Evolutionary conservation across 2,329 filamentous ascomycete species (phyloP).

Genomic region (Alternaria brassicae): DNA sequence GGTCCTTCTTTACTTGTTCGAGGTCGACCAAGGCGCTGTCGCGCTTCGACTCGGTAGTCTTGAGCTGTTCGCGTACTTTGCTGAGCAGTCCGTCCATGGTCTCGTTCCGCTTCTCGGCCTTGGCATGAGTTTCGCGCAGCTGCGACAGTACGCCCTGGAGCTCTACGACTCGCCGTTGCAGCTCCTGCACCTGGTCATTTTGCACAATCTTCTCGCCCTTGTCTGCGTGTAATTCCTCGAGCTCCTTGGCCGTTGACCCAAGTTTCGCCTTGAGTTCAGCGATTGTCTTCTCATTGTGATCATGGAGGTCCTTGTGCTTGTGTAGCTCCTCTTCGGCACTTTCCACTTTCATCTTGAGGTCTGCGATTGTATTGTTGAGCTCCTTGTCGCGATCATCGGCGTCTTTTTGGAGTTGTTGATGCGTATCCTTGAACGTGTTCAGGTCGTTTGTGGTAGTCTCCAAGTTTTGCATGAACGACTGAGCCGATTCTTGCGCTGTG

Average conservation of each 20-base stretch:
- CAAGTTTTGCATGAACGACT: slow-evolving; percentile 61
- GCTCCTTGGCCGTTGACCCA: slow-evolving; percentile 52
- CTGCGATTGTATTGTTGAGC: slow-evolving; percentile 36
- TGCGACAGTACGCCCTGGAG: slow-evolving; percentile 43
- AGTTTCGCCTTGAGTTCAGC: slow-evolving; percentile 43
- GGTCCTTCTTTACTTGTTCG: slow-evolving; percentile 40
- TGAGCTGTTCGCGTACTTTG: slow-evolving; percentile 61
- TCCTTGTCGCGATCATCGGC: slow-evolving; percentile 39
- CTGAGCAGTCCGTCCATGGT: slow-evolving; percentile 64
- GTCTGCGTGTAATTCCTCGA: slow-evolving; percentile 56
- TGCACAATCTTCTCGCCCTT: slow-evolving; percentile 42
- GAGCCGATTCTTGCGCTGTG: slow-evolving; percentile 70
- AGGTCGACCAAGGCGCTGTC: slow-evolving; percentile 55
- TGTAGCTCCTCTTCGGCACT: slow-evolving; percentile 57
- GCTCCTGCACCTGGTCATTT: slow-evolving; percentile 36
- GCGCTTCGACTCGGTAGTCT: slow-evolving; percentile 60
- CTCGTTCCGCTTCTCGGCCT: slow-evolving; percentile 60
- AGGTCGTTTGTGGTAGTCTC: slow-evolving; percentile 73
- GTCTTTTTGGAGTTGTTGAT: slow-evolving; percentile 52
- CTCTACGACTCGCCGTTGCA: slow-evolving; percentile 39
- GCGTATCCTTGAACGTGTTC: slow-evolving; percentile 60
- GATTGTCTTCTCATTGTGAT: slow-evolving; percentile 53
- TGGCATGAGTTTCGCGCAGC: slow-evolving; percentile 39
- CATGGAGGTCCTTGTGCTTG: slow-evolving; percentile 50
- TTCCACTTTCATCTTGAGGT: slow-evolving; percentile 40